Evolutionary conservation across 2,329 filamentous ascomycete genomes (phyloP).

Genomic region (Thermothelomyces thermophilus): DNA sequence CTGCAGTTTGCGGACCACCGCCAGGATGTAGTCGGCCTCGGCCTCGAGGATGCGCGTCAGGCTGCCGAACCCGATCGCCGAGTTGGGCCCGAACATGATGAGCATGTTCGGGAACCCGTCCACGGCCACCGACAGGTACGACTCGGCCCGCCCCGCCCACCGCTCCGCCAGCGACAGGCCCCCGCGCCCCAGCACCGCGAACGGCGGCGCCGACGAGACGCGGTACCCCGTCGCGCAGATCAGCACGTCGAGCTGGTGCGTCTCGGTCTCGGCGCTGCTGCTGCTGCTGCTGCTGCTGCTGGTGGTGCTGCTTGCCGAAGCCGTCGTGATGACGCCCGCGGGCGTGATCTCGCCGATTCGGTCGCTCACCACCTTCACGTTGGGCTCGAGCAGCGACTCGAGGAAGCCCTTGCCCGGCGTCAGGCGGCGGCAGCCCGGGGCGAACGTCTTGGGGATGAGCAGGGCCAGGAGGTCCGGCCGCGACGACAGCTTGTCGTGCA

Average conservation of each 20-base stretch:
- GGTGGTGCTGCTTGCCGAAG: constrained; percentile 23
- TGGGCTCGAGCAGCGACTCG: constrained; percentile 36
- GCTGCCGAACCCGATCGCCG: constrained; percentile 40
- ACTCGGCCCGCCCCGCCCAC: constrained; percentile 35
- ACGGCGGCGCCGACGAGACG: constrained; percentile 35
- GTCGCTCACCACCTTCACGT: constrained; percentile 36
- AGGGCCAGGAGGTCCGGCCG: constrained; percentile 39
- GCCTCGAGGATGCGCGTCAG: constrained; percentile 42
- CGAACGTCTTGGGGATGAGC: constrained; percentile 39
- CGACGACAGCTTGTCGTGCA: constrained; percentile 35
- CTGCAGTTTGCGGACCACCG: constrained; percentile 42
- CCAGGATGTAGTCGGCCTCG: constrained; percentile 43
- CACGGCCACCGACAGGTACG: constrained; percentile 40
- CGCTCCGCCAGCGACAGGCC: constrained; percentile 33
- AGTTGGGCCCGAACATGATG: constrained; percentile 44
- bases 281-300: constrained; percentile 19
- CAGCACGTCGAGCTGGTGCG: constrained; percentile 38
- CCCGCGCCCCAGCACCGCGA: constrained; percentile 35
- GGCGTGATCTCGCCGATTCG: constrained; percentile 31
- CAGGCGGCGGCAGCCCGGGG: constrained; percentile 38
- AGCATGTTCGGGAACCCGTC: constrained; percentile 45
- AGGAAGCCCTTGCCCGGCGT: constrained; percentile 43
- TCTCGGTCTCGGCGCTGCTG: constrained; percentile 12
- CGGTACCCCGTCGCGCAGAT: constrained; percentile 44
- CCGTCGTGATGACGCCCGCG: constrained; percentile 30